Base-by-base conservation (phyloP, 2,329 filamentous ascomycete species). In the Aspergillus pseudoviridinutans region DNA sequence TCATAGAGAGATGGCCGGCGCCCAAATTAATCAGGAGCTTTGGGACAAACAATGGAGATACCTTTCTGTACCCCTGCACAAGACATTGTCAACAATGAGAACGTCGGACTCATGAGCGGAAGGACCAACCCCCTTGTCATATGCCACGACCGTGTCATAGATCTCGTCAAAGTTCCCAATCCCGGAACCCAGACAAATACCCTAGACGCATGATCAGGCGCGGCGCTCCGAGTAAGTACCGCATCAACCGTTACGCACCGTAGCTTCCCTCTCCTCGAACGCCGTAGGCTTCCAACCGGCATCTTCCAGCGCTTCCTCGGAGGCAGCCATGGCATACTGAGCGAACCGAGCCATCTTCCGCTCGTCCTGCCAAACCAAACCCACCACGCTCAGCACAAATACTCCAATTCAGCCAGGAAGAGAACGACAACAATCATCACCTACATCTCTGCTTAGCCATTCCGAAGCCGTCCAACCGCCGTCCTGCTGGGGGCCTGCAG, bases 81-180 rank as follows among this genome's bases (percentile, higher is more conserved):
- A 22, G 29, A 56, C 8, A 25, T 17, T 12, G 20, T 24, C n/a
- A 24, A 25, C 22, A 27, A 47, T 7, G 4, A 24, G 1, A 3
- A 9, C 41, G n/a, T 44, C 3, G 41, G 8, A 12, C 3, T 12
- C 41, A 4, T 44, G 41, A 44, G 8, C 22, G 8, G 41, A 4
- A 44, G n/a, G 38, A 74, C 85, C 76, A 76, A 93, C 91, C 57
- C 85, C 85, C 74, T 84, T 81, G 32, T 90, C 82, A 70, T 90
- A 96, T 1, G 84, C 85, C 51, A 96, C 68, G 56, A 90, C 91
- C 1, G 92, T 95, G 60, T 88, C 82, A 74, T 95, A 97, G 8
- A 96, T 86, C 66, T 96, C 92, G 44, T 96, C 89, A 42, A 99
- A 82, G 68, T 94, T 97, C 17, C 94, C 94, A 66, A 99, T 97